phyloP scores from a whole-genome alignment of 768 basidiomycete species.

The Russula compacta region DNA sequence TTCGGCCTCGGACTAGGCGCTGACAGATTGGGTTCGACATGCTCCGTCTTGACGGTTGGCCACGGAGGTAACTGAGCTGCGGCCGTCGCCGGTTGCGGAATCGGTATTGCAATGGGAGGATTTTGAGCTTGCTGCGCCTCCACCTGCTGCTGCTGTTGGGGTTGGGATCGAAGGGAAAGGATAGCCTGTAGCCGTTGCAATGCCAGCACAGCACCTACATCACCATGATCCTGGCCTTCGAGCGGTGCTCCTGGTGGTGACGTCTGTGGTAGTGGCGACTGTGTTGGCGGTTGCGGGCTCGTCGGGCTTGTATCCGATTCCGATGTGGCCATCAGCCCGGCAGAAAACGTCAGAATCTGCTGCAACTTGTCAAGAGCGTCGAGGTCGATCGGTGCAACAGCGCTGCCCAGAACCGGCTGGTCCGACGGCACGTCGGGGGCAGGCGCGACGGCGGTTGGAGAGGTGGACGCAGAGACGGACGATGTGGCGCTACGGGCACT shows the following conservation, averaged over 20 bases:
- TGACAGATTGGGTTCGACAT: not conserved
- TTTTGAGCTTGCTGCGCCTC: not conserved
- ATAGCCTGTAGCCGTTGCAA: not conserved
- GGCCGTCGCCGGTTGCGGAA: not conserved
- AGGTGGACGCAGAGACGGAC: not conserved
- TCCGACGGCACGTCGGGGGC: not conserved
- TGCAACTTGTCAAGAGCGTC: conserved; percentile 10
- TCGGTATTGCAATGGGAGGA: not conserved
- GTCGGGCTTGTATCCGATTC: not conserved
- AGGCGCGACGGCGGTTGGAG: not conserved
- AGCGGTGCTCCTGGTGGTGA: not conserved
- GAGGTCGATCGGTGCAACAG: conserved; percentile 1
- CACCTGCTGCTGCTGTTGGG: not conserved
- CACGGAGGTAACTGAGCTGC: not conserved
- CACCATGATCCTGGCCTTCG: not conserved
- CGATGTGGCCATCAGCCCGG: not conserved
- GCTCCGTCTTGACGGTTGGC: not conserved
- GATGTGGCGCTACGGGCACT: not conserved
- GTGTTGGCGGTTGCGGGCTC: not conserved
- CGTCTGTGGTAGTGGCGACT: not conserved
- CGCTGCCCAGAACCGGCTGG: not conserved
- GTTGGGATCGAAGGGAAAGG: not conserved
- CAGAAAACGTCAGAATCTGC: conserved; percentile 1
- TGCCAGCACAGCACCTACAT: not conserved
- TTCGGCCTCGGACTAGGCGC: not conserved